Evolutionary conservation across 805 yeast genomes (phyloP), one percentile per base, ranked within the genome.

Genomic region (Metschnikowia anglica): DNA sequence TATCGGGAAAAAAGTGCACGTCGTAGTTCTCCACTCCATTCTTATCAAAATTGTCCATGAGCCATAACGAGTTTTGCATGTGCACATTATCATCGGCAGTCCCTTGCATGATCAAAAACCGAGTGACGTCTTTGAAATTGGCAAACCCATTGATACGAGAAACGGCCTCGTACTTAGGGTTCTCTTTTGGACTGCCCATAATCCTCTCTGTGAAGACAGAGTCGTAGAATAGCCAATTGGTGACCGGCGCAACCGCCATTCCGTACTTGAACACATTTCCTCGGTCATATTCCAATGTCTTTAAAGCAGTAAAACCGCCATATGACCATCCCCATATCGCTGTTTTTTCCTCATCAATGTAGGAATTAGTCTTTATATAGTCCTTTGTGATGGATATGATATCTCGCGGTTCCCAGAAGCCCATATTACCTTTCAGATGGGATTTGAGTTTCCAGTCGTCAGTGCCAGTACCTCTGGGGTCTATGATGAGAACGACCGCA

Each of bases 301-400:
- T 86, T 40, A 86, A 63, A 0, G 91, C 81, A 7, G 83, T 71
- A 56, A 82, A 86, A 0, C 91, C 95, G 42, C 95, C 95, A 61
- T 85, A 86, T 0, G 90, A 83, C 90, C 93, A 86, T 12, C 95
- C 95, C 90, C 93, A 86, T 28, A 85, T 73, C 0, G 88, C 87
- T 3, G 83, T 77, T 43, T 68, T 68, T 1, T 72, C 67, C 3
- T 53, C 52, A 56, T 85, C 83, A 15, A 86, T 71, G 46, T 73
- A 74, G 8, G 65, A 46, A 43, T 69, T 68, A 5, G 62, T 62
- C 17, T 63, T 46, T 5, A 85, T 73, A 58, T 79, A 81, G 26
- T 67, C 69, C 30, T 75, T 62, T 0, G 80, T 72, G 0, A 79
- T 73, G 3, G 67, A 68, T 0, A 76, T 70, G 11, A 86, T 65